Base-by-base conservation (phyloP, 1,284 basidiomycete species). In the Polyporus tsugae region DNA sequence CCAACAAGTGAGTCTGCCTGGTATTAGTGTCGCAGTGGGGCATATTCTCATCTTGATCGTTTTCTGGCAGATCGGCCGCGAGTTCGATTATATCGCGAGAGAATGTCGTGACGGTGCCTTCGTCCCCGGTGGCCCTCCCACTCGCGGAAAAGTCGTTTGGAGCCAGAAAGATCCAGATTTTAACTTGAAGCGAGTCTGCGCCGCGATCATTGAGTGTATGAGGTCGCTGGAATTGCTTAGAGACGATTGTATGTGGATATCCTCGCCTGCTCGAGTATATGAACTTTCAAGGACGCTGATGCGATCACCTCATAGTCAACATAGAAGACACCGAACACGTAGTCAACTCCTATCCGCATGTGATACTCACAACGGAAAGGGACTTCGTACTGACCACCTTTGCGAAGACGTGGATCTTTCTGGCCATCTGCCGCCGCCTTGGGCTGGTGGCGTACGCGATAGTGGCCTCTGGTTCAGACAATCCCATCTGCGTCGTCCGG, bases 321-420 rank as follows among this genome's bases (percentile, higher is more conserved):
- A 29, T 38, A 10, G 41, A 63, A 11, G 35, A n/a, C 11, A 42
- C 55, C 46, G 57, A 65, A 4, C 33, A 69, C 53, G 13, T 69
- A 0, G 39, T 65, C 2, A 60, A 63, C 46, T 49, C 62, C 6
- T 65, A 65, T 49, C 66, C 62, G 5, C 66, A 67, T 57, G 39
- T 44, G 1, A 46, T 53, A 3, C 38, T 64, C 19, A 44, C 52
- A 6, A 38, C 39, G 7, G 58, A 52, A n/a, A 29, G 53, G 42
- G 13, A 22, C 15, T 66, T 63, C 29, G 13, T 60, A 11, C 36
- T 67, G 10, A 65, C 55, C 41, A 89, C 0, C 83, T 52, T 91
- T 63, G 87, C 87, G 4, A 80, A 91, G 41, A 85, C 87, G 46
- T 89, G 86, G 77, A 75, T 89, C 33, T 91, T 90, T 70, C 82